Evolutionary conservation across 2,329 filamentous ascomycete genomes (phyloP), one percentile per base, ranked within the genome.

Genomic region (Pseudocercospora macadamiae): DNA sequence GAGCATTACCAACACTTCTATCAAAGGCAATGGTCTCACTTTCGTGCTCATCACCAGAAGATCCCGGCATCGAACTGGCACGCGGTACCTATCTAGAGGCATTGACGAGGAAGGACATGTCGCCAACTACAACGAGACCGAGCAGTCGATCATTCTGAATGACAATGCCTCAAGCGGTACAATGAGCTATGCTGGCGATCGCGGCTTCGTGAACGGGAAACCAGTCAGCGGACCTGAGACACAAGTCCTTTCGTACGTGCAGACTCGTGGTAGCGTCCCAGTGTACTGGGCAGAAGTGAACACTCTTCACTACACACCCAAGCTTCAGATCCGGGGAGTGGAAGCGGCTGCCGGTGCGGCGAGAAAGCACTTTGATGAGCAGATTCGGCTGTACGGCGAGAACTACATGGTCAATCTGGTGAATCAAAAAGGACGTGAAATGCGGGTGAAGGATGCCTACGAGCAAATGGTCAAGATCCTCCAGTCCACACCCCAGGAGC

Each of bases 121-220:
- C n/a, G 91, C 95, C 65, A 99, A 99, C 75, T 99, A 93, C 82
- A 99, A 99, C 73, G 95, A 99, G 80, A 97, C 95, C 0, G 95
- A 99, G 73, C 95, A 99, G 73, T 82, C 95, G 30, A 83, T 96
- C 61, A 86, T 99, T 34, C 77, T 97, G 66, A 97, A 97, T 69
- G 95, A 97, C 75, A 83, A 79, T 55, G 82, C 84, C 48, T 82
- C 83, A 3, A 86, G 86, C 57, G 89, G 89, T 0, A 77, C 95
- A 42, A 87, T 90, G 37, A 93, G 92, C 5, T 96, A 90, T 74
- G 89, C 89, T 51, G 89, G 90, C 54, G 89, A 88, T 67, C 82
- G 84, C 59, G 86, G 89, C 18, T 89, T 90, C 79, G 85, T 90
- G 69, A 92, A 90, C 71, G 88, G 87, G 62, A 89, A 88, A 71